Evolutionary conservation across 805 yeast species (phyloP).

Genomic region (Saccharomycopsis guyanensis): DNA sequence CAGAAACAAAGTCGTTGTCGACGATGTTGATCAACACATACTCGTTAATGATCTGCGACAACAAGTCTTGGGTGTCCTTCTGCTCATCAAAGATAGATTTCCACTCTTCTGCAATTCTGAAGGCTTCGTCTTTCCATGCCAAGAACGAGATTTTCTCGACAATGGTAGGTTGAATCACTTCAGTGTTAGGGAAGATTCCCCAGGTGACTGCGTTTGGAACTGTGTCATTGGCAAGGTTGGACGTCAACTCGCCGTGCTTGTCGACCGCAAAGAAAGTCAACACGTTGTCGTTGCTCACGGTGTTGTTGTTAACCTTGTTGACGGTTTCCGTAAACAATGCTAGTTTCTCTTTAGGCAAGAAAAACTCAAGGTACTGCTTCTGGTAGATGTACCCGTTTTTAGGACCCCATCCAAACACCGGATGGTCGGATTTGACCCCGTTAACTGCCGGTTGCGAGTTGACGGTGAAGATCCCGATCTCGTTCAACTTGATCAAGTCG

Average conservation of each 20-base stretch:
- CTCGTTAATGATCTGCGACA: conserved; percentile 42
- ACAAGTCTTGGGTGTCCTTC: conserved; percentile 33
- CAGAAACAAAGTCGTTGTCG: conserved; percentile 70
- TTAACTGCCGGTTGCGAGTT: conserved; percentile 94
- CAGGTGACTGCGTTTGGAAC: conserved; percentile 94
- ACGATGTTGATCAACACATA: conserved; percentile 82
- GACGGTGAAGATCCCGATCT: conserved; percentile 65
- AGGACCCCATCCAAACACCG: conserved; percentile 92
- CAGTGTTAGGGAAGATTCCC: conserved; percentile 97
- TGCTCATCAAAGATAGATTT: conserved; percentile 37
- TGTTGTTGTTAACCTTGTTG: conserved; percentile 9
- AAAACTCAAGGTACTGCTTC: conserved; percentile 84
- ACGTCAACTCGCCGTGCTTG: conserved; percentile 43
- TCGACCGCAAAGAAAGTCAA: conserved; percentile 77
- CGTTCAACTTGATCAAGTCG: conserved; percentile 56
- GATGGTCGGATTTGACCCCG: conserved; percentile 65
- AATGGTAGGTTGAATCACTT: conserved; percentile 90
- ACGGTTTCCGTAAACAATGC: conserved; percentile 27
- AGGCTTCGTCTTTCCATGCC: conserved; percentile 97
- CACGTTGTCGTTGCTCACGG: conserved; percentile 29
- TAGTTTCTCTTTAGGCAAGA: conserved; percentile 51
- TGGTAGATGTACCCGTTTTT: conserved; percentile 87
- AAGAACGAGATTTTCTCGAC: conserved; percentile 86
- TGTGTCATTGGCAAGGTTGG: conserved; percentile 62
- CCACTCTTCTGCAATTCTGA: conserved; percentile 80